Evolutionary conservation across 2,329 filamentous ascomycete species (phyloP).

Genomic region (Fusarium euwallaceae): DNA sequence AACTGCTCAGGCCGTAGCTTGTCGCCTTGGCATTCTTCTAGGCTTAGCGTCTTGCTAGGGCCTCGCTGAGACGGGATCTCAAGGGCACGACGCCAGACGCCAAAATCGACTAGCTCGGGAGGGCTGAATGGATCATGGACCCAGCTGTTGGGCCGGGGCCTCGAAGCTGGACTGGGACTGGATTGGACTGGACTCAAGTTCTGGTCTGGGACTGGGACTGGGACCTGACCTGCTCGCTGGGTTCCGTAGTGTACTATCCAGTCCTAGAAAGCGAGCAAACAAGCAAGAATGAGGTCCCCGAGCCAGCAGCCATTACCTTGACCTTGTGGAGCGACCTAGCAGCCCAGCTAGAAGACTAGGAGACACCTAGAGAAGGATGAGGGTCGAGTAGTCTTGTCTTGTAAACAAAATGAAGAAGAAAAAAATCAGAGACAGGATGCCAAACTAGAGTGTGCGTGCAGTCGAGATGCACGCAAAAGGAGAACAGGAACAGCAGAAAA

Average conservation of each 20-base stretch:
- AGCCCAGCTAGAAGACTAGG: slow-evolving; percentile 11
- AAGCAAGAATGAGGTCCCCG: neutral
- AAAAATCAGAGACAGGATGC: neutral
- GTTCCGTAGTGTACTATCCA: neutral
- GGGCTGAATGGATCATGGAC: slow-evolving; percentile 54
- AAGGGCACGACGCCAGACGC: slow-evolving; percentile 39
- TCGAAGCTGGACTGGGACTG: slow-evolving; percentile 13
- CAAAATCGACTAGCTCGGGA: slow-evolving; percentile 53
- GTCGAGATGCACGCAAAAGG: neutral
- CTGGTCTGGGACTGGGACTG: neutral
- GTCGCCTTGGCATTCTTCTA: slow-evolving; percentile 36
- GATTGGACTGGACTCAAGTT: neutral
- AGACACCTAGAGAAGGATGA: slow-evolving; percentile 11
- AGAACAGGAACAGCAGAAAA: neutral
- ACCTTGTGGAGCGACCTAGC: neutral
- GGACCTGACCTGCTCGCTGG: neutral
- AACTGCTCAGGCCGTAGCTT: slow-evolving; percentile 35
- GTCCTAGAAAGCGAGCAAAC: neutral
- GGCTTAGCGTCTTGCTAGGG: slow-evolving; percentile 27
- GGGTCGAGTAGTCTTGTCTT: neutral
- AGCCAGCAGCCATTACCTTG: neutral
- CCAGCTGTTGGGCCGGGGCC: slow-evolving; percentile 37
- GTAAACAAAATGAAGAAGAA: too few relatives aligned
- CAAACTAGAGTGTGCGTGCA: neutral
- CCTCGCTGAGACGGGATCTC: slow-evolving; percentile 49